phyloP scores from a whole-genome alignment of 345 rosid genomes.

The Sonneratia caseolaris region DNA sequence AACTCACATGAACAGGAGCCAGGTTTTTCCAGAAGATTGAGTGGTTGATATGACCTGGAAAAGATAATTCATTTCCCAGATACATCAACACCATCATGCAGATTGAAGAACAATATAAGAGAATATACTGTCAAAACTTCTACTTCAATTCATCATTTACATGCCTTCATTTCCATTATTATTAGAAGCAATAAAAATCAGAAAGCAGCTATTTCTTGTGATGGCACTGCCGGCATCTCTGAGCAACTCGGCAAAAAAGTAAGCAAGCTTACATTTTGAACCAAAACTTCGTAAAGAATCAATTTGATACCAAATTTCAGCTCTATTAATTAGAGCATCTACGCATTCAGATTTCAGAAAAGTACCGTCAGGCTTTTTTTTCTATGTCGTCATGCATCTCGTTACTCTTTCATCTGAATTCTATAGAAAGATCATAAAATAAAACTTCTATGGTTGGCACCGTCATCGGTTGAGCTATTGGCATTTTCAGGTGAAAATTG shows the following conservation, averaged over 20 bases:
- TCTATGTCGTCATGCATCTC: not conserved
- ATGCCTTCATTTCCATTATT: too few relatives aligned
- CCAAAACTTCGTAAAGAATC: not conserved
- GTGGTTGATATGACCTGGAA: slow-evolving; percentile 85
- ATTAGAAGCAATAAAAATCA: too few relatives aligned
- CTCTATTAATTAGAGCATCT: not conserved
- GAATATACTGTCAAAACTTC: not conserved
- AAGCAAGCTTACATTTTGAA: not conserved
- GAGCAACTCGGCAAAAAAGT: not conserved
- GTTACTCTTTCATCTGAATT: not conserved
- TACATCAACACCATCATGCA: not conserved
- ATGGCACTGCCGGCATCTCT: not conserved
- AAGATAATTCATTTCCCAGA: not conserved
- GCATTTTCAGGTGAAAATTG: not conserved
- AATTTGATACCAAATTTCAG: not conserved
- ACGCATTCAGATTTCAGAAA: not conserved
- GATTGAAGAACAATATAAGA: not conserved
- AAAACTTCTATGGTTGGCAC: not conserved
- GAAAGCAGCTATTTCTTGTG: not conserved
- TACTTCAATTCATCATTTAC: not conserved
- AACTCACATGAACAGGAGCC: slow-evolving; percentile 54
- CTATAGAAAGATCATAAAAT: not conserved
- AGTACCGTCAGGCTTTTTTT: not conserved
- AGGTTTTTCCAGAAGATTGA: slow-evolving; percentile 93
- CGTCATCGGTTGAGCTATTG: not conserved